These are phyloP conservation scores for Colletotrichum destructivum DNA, from an alignment of 2,329 filamentous ascomycete genomes.

Conservation along the genomic window DNA sequence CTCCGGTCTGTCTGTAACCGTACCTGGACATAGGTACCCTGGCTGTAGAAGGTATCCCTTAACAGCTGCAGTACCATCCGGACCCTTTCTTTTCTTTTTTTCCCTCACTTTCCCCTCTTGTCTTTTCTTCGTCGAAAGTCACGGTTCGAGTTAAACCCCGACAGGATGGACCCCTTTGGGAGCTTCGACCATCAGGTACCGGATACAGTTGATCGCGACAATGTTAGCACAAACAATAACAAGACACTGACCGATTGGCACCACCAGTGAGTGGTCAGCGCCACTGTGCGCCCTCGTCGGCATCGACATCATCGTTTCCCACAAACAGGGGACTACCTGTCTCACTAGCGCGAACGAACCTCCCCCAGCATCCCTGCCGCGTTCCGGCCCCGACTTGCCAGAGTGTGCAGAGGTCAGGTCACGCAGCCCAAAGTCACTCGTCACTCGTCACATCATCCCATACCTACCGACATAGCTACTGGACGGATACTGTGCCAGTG, in stretches of 20 bases:
- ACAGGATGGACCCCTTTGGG: background rate
- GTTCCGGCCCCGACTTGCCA: constrained; percentile 42
- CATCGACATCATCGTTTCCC: constrained; percentile 43
- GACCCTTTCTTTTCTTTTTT: background rate
- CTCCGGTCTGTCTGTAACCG: background rate
- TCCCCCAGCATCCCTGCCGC: constrained; percentile 40
- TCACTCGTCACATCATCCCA: constrained; percentile 5
- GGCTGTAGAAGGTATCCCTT: too few species aligned
- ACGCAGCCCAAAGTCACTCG: constrained; percentile 27
- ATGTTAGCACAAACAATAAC: background rate
- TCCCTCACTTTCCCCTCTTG: background rate
- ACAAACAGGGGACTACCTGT: constrained; percentile 40
- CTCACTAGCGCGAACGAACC: constrained; percentile 45
- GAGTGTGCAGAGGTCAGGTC: constrained; percentile 17
- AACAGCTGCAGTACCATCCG: too few species aligned
- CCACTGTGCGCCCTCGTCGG: background rate
- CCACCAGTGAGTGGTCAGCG: too few species aligned
- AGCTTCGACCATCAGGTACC: background rate
- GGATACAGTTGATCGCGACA: background rate
- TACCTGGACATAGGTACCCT: too few species aligned
- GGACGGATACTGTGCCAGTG: too few species aligned
- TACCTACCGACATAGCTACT: background rate
- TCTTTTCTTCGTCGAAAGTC: constrained; percentile 1
- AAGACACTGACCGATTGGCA: background rate
- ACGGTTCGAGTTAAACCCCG: background rate